These are phyloP conservation scores for Paramecium bursaria DNA, from an alignment of 73 alveolate genomes.

Conservation along the genomic window DNA sequence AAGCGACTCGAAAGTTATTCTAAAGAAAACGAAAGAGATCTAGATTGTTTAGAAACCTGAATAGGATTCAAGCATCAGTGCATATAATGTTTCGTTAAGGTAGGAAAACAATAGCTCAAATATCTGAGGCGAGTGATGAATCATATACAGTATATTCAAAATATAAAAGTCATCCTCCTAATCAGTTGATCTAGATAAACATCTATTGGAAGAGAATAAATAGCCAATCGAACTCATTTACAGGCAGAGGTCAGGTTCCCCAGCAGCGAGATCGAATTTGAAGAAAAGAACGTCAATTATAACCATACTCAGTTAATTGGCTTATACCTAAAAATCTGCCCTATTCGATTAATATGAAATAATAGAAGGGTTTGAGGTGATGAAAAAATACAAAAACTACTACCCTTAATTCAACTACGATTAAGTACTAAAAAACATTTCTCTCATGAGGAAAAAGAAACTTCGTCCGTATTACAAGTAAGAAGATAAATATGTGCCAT, in stretches of 20 bases:
- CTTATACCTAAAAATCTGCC: not conserved
- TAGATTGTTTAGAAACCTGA: not conserved
- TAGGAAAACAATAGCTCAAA: not conserved
- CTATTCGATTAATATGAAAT: not conserved
- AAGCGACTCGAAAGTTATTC: not conserved
- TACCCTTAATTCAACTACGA: conserved; percentile 28
- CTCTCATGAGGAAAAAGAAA: no score
- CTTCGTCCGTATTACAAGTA: no score
- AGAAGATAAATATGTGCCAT: no score
- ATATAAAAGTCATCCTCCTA: no score
- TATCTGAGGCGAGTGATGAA: no score
- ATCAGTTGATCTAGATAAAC: not conserved
- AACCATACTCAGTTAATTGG: not conserved
- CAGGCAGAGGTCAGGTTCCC: not conserved
- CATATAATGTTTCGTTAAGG: not conserved
- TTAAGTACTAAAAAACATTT: not conserved
- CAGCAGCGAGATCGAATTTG: not conserved
- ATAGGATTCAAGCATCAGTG: not conserved
- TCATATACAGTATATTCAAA: no score
- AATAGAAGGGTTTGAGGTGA: conserved; percentile 1
- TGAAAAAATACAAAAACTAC: conserved; percentile 2
- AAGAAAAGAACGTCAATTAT: conserved; percentile 31
- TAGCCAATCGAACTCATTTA: not conserved
- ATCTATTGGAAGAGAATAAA: conserved; percentile 47
- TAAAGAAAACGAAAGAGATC: not conserved